phyloP scores from a whole-genome alignment of 208 protist species.

The Perkinsela sp. region DNA sequence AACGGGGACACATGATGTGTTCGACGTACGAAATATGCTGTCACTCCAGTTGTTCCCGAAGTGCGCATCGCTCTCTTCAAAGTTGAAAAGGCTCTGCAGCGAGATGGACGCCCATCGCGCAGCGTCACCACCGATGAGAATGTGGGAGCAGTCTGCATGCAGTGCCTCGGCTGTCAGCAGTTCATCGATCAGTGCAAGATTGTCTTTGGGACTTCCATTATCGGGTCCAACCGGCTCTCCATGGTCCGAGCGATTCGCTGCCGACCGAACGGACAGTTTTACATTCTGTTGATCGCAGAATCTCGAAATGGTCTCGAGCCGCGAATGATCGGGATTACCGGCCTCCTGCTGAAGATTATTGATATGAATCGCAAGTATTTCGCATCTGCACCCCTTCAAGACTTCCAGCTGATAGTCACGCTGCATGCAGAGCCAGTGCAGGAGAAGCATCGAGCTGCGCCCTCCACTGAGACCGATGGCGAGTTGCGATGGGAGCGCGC shows the following conservation, averaged over 20 bases:
- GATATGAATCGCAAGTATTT: background rate
- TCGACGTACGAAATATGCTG: no score
- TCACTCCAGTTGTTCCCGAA: no score
- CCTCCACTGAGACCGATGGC: background rate
- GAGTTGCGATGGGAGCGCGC: no score
- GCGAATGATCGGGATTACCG: background rate
- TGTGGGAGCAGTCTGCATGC: background rate
- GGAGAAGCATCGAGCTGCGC: background rate
- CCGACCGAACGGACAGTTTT: background rate
- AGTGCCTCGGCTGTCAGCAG: background rate
- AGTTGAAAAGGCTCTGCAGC: background rate
- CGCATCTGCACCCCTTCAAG: background rate
- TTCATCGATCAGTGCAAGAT: background rate
- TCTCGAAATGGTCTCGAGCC: background rate
- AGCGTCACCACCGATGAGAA: background rate
- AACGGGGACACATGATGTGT: no score
- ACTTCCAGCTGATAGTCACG: background rate
- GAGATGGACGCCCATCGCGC: background rate
- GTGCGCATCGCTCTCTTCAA: background rate
- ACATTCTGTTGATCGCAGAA: background rate
- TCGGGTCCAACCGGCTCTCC: no score
- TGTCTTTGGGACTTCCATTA: background rate
- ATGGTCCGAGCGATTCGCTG: background rate
- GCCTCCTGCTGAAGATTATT: background rate
- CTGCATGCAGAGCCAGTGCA: background rate